These are phyloP conservation scores for Punica granatum DNA, from an alignment of 345 rosid species.

Conservation along the genomic window DNA sequence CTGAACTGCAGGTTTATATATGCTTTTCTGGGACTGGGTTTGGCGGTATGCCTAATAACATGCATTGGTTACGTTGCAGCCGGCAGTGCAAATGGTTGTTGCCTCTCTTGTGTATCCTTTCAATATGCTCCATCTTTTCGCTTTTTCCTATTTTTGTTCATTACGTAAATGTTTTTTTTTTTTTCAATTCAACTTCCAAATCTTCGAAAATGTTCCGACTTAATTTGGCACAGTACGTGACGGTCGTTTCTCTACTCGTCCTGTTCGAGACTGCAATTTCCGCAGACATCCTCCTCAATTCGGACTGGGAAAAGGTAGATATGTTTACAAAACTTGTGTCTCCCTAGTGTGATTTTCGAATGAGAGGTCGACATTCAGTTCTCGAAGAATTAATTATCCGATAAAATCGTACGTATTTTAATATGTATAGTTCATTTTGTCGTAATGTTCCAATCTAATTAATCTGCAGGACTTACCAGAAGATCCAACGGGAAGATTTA, in stretches of 20 bases:
- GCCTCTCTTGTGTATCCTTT: constrained; percentile 59
- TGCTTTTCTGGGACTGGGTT: constrained; percentile 31
- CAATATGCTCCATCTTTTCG: neutral
- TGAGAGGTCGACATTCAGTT: no score
- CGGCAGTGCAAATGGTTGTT: constrained; percentile 29
- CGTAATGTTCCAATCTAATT: neutral
- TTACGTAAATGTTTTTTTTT: no score
- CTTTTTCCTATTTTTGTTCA: neutral
- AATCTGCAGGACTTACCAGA: constrained; percentile 63
- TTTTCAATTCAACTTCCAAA: no score
- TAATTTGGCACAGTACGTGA: constrained; percentile 20
- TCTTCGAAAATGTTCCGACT: neutral
- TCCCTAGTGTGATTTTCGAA: no score
- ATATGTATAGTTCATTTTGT: neutral
- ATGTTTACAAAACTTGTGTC: neutral
- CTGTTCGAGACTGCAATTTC: constrained; percentile 29
- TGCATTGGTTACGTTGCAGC: constrained; percentile 53
- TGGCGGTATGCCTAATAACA: constrained; percentile 33
- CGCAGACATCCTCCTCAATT: constrained; percentile 41
- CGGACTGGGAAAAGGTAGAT: constrained; percentile 46
- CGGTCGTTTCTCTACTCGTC: constrained; percentile 28
- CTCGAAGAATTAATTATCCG: no score
- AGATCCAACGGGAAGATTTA: constrained; percentile 50
- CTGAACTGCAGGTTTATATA: constrained; percentile 43
- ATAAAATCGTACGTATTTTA: no score